These are phyloP conservation scores for Saccharomyces hybrid DNA, from an alignment of 1,139 yeast species.

Conservation along the genomic window DNA sequence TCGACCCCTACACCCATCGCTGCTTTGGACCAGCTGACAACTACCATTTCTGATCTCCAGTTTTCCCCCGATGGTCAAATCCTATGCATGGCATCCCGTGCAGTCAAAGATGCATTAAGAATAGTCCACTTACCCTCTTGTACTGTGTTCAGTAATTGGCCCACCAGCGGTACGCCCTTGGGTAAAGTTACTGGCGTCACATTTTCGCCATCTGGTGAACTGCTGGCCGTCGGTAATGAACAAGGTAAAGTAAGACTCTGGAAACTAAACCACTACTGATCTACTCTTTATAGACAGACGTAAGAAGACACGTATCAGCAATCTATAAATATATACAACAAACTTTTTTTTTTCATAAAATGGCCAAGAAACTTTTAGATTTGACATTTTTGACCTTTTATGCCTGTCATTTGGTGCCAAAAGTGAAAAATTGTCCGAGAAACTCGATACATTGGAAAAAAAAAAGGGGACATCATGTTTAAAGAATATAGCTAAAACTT, in stretches of 20 bases:
- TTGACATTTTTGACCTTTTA: neutral
- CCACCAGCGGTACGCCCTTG: constrained; percentile 91
- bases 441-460: neutral
- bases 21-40: constrained; percentile 69
- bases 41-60: constrained; percentile 64
- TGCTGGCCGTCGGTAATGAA: constrained; percentile 85
- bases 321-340: neutral
- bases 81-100: constrained; percentile 77
- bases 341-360: neutral
- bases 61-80: constrained; percentile 89
- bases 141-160: constrained; percentile 90
- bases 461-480: neutral
- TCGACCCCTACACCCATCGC: constrained; percentile 32
- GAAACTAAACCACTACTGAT: constrained; percentile 77
- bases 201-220: constrained; percentile 75
- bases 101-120: constrained; percentile 77
- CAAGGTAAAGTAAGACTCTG: constrained; percentile 86
- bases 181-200: constrained; percentile 83
- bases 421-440: neutral
- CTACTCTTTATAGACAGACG: neutral
- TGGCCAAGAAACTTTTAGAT: neutral
- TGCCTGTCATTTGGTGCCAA: neutral
- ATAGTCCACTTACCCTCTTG: constrained; percentile 85
- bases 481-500: neutral
- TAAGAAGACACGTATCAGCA: neutral